Evolutionary conservation across 1,284 basidiomycete genomes (phyloP), one percentile per base, ranked within the genome.

Genomic region (Amylostereum chailletii): DNA sequence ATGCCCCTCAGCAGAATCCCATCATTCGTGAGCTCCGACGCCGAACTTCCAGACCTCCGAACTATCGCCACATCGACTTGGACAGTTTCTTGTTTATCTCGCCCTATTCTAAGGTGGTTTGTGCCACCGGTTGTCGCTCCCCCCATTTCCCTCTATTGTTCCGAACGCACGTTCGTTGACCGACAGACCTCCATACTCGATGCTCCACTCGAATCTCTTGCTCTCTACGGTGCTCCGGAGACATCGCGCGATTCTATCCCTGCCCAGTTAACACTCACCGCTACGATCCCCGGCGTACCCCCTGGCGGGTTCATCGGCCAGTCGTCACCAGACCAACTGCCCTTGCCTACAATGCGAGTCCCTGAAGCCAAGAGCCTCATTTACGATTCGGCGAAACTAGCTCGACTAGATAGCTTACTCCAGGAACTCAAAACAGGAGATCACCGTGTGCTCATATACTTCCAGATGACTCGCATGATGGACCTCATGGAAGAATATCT

Each of bases 401-500:
- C 94, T 37, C 82, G 90, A 44, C 76, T 99, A 45, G 96, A 99
- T 65, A 65, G 75, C 27, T 73, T 99, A 32, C 74, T 99, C 7
- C 88, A 93, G 54, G 90, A 97, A 62, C 81, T 99, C 54, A 99
- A 98, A 71, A 77, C 83, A 34, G 89, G 86, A 7, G 94, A 94
- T 50, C 96, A 99, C 68, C 85, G 94, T 45, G 94, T 97, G 27
- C 71, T 99, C 57, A 79, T 99, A 47, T 99, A 99, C 72, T 99
- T 98, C 85, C 96, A 99, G 69, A 99, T 99, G 96, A 99, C 96
- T 29, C 82, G 87, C 56, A 99, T 99, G 96, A 98, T 99, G 83
- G 95, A 99, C 65, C 74, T 99, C 52, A 95, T 99, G 83, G 96
- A 99, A 66, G 96, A 99, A 65, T 99, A 98, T 66, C 75, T 99